These are phyloP conservation scores for Stemphylium vesicarium DNA, from an alignment of 2,329 filamentous ascomycete genomes.

Conservation along the genomic window DNA sequence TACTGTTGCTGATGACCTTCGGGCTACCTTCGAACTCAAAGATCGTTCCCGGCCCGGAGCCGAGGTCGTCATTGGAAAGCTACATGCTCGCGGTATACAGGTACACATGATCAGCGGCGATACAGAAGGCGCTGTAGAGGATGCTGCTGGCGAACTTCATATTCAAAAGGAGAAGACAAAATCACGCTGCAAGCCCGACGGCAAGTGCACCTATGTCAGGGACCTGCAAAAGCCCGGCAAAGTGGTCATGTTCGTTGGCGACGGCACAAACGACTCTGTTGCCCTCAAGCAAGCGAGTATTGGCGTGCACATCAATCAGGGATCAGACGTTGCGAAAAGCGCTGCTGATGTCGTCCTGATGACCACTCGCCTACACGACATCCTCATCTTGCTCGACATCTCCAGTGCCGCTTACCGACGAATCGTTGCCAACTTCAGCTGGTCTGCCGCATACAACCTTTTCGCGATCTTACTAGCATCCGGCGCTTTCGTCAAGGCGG, in stretches of 20 bases:
- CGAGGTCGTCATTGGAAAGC: constrained; percentile 57
- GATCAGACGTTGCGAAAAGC: constrained; percentile 65
- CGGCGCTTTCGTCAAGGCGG: constrained; percentile 57
- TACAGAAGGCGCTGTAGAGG: constrained; percentile 55
- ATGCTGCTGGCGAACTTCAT: constrained; percentile 50
- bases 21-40: constrained; percentile 60
- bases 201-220: constrained; percentile 62
- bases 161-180: constrained; percentile 51
- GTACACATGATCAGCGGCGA: constrained; percentile 66
- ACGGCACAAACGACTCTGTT: constrained; percentile 80
- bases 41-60: constrained; percentile 59
- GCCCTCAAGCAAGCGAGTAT: constrained; percentile 74
- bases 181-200: constrained; percentile 57
- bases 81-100: constrained; percentile 56
- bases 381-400: constrained; percentile 65
- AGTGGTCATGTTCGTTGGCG: constrained; percentile 72
- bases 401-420: constrained; percentile 50
- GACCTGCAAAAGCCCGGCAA: constrained; percentile 29
- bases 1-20: constrained; percentile 44
- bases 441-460: constrained; percentile 74
- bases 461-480: constrained; percentile 71
- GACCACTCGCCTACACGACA: constrained; percentile 60
- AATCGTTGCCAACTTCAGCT: constrained; percentile 70
- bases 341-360: constrained; percentile 75
- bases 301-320: constrained; percentile 71